Conservation (phyloP, 163 green algal species). For the Scenedesmus sp. region DNA sequence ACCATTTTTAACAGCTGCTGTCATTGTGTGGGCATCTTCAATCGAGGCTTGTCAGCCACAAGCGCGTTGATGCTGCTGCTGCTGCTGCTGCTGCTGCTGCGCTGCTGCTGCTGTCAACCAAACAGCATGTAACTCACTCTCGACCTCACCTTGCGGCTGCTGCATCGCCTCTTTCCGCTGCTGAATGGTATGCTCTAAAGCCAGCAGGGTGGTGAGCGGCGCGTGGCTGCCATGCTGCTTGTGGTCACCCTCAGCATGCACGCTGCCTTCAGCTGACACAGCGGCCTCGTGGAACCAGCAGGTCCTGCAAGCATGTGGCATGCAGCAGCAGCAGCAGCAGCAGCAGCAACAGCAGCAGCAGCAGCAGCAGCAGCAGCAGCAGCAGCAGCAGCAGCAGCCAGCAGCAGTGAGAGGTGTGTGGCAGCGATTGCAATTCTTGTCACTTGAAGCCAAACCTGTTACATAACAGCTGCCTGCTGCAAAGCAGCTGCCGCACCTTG, state of each 20-base stretch:
- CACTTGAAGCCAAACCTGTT: too few species aligned
- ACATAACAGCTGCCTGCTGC: too few species aligned
- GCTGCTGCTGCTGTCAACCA: too few species aligned
- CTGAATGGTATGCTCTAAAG: conserved; percentile 92
- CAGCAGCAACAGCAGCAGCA: neutral
- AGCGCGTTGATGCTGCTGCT: too few species aligned
- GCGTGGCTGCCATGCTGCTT: conserved; percentile 50
- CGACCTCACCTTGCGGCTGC: conserved; percentile 19
- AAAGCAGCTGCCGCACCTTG: too few species aligned
- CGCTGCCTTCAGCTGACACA: conserved; percentile 19
- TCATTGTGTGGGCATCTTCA: too few species aligned
- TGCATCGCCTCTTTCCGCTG: conserved; percentile 70
- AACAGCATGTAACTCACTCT: too few species aligned
- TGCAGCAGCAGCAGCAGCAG: neutral
- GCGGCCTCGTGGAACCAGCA: conserved; percentile 91
- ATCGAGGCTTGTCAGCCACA: too few species aligned
- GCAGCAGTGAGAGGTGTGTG: neutral
- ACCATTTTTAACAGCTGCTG: too few species aligned
- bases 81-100: too few species aligned
- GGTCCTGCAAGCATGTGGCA: conserved; percentile 65
- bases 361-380: neutral
- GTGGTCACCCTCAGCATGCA: conserved; percentile 58
- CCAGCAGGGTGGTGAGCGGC: conserved; percentile 85
- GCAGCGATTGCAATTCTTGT: neutral
- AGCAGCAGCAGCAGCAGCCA: too few species aligned